Conservation (phyloP, 106 monocot species). For the Chionographis japonica region DNA sequence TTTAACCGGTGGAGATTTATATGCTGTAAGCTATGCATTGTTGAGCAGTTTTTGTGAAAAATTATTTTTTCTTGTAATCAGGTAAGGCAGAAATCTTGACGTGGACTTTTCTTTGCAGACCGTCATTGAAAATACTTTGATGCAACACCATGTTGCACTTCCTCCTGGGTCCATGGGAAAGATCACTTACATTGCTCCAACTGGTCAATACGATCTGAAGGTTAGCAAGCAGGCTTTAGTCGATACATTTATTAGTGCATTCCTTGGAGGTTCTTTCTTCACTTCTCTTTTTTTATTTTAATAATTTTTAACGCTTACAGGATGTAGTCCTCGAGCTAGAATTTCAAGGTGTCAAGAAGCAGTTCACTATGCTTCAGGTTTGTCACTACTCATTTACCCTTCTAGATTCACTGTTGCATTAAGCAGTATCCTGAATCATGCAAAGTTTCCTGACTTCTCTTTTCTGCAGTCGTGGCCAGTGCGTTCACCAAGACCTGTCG, state of each 20-base stretch:
- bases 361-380: conserved; percentile 97
- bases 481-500: conserved; percentile 51
- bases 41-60: too few species aligned
- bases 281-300: neutral
- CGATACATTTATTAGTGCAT: neutral
- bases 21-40: conserved; percentile 68
- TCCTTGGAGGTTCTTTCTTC: neutral
- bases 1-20: conserved; percentile 95
- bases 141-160: conserved; percentile 86
- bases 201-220: conserved; percentile 88
- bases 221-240: conserved; percentile 16
- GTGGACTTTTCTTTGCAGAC: conserved; percentile 38
- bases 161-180: conserved; percentile 99
- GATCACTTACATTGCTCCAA: conserved; percentile 70
- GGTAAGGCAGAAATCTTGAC: too few species aligned
- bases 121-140: conserved; percentile 90
- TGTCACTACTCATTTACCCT: neutral
- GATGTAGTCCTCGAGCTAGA: conserved; percentile 98
- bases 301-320: conserved; percentile 21
- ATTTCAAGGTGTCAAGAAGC: conserved; percentile 93
- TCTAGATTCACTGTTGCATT: too few species aligned
- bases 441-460: neutral
- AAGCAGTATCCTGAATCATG: neutral
- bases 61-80: too few species aligned
- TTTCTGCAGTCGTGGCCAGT: conserved; percentile 48